phyloP scores from a whole-genome alignment of 2,329 filamentous ascomycete genomes.

The Hortaea sp. region DNA sequence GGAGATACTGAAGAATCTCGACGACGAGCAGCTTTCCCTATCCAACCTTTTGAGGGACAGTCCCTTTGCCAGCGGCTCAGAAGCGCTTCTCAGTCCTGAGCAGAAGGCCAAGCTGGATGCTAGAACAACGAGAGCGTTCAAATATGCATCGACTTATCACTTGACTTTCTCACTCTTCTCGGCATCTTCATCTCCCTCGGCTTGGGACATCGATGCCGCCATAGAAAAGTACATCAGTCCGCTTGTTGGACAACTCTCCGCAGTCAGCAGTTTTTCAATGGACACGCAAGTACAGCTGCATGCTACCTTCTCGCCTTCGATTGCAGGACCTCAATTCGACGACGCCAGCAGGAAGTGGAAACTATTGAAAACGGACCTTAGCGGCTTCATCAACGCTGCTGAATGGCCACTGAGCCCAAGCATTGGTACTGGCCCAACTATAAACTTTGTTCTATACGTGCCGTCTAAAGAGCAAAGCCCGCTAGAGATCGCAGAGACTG shows the following conservation, averaged over 20 bases:
- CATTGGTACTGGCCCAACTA: conserved; percentile 83
- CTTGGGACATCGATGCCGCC: conserved; percentile 82
- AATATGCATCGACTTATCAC: conserved; percentile 89
- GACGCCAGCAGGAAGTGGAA: conserved; percentile 49
- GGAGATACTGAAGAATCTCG: conserved; percentile 67
- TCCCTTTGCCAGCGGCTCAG: conserved; percentile 12
- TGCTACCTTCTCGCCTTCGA: conserved; percentile 56
- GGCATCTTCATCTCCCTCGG: conserved; percentile 63
- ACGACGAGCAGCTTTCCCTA: conserved; percentile 81
- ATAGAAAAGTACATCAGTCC: conserved; percentile 73
- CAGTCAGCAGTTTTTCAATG: conserved; percentile 90
- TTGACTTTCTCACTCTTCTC: conserved; percentile 93
- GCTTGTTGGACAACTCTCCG: conserved; percentile 64
- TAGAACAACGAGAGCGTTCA: conserved; percentile 74
- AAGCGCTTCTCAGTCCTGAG: conserved; percentile 23
- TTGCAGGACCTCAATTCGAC: conserved; percentile 48
- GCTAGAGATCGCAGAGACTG: conserved; percentile 48
- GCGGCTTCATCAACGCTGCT: conserved; percentile 91
- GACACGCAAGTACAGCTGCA: conserved; percentile 95
- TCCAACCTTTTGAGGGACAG: conserved; percentile 21
- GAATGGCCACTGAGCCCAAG: conserved; percentile 95
- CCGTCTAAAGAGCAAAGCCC: conserved; percentile 58
- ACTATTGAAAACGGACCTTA: conserved; percentile 75
- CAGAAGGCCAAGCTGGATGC: conserved; percentile 41
- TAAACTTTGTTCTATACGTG: conserved; percentile 92